Evolutionary conservation across 169 alveolate species (phyloP).

Genomic region (Plasmodium billcollinsi): DNA sequence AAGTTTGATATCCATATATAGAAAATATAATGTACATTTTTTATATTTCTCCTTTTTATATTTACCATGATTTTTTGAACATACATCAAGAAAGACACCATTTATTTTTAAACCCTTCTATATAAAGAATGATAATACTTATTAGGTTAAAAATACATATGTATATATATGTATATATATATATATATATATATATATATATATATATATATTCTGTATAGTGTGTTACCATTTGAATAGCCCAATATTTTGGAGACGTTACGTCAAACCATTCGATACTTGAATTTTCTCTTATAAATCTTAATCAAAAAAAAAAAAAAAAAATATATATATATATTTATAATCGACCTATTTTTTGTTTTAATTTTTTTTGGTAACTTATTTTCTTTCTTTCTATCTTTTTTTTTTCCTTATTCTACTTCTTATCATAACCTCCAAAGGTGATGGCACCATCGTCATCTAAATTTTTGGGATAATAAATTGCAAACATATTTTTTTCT

Average conservation of each 20-base stretch:
- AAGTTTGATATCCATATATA: no score
- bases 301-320: slow-evolving; percentile 5
- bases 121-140: background rate
- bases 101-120: slow-evolving; percentile 63
- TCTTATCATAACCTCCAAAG: slow-evolving; percentile 72
- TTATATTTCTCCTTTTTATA: slow-evolving; percentile 4
- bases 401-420: slow-evolving; percentile 15
- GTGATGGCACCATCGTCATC: slow-evolving; percentile 76
- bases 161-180: no score
- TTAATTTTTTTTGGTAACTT: background rate
- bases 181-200: no score
- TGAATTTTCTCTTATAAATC: slow-evolving; percentile 50
- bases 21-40: background rate
- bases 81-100: slow-evolving; percentile 57
- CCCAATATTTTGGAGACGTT: slow-evolving; percentile 71
- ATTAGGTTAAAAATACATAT: no score
- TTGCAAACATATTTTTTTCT: slow-evolving; percentile 48
- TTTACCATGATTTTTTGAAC: slow-evolving; percentile 57
- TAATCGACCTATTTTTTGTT: background rate
- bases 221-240: slow-evolving; percentile 51
- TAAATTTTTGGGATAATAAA: slow-evolving; percentile 70
- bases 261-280: slow-evolving; percentile 73
- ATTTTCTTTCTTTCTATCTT: background rate
- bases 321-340: background rate
- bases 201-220: no score